Base-by-base conservation (phyloP, 2,329 filamentous ascomycete species). In the Endothia cerciana region DNA sequence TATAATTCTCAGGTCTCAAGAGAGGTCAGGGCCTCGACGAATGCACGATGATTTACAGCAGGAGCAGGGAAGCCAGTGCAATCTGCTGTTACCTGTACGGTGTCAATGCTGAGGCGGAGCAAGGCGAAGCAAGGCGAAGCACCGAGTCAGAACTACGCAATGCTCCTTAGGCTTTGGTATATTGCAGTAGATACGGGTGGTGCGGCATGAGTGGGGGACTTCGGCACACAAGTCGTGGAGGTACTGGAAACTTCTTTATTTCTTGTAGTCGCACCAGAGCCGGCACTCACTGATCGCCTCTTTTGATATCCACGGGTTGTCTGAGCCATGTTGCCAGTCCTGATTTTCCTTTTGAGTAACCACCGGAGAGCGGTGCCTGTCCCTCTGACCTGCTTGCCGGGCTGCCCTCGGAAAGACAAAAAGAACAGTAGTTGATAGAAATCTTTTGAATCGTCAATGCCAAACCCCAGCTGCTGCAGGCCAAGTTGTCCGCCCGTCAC, bases 381-480 rank as follows among this genome's bases (percentile, higher is more conserved):
- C 28, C 60, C 62, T 45, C 51, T 25, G 55, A 55, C 55, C 64
- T 56, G 56, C 41, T 60, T 36, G 58, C n/a, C n/a, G n/a, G 49
- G 43, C 55, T 59, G 62, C 65, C 56, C 49, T 61, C 56, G 36
- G 60, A 63, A 67, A 41, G 57, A 56, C 36, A 68, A 63, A 45
- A 68, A 60, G 64, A 69, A 69, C 65, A 67, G 53, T 66, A 67
- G 62, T 63, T 64, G 61, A 67, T 67, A 65, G 63, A 65, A 67
- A 63, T 67, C 63, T 69, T 69, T 69, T 67, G 65, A 67, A 61
- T 67, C 67, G 45, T 68, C 64, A 66, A 55, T 60, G 47, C 62
- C 65, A 64, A 58, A 60, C 56, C 38, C 43, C 38, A 40, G 49
- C 59, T 45, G 40, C n/a, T 57, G 60, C 58, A 62, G 41, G 64